These are phyloP conservation scores for Fallopia convolvulus DNA, from an alignment of 148 eudicot species.

Conservation along the genomic window DNA sequence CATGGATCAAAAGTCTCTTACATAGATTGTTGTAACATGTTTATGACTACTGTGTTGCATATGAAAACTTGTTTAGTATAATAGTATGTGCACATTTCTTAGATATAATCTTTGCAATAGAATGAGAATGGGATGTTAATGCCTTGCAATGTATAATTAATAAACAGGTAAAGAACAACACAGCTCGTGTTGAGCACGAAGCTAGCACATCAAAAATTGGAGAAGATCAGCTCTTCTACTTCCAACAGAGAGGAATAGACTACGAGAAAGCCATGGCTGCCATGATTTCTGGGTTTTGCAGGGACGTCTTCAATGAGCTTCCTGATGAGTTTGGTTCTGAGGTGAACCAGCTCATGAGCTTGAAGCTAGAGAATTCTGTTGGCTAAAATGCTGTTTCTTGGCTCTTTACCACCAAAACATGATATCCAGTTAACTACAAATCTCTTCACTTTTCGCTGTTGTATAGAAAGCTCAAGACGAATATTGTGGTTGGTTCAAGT, in stretches of 20 bases:
- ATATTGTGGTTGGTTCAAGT: neutral
- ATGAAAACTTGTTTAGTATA: too few relatives aligned
- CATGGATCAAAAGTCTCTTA: neutral
- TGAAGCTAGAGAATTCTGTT: conserved; percentile 86
- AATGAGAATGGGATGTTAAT: too few relatives aligned
- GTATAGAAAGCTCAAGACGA: neutral
- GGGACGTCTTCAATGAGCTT: conserved; percentile 84
- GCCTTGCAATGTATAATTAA: neutral
- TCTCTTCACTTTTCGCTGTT: neutral
- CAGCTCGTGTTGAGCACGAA: conserved; percentile 76
- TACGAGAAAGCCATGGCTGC: conserved; percentile 42
- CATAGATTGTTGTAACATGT: neutral
- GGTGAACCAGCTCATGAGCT: conserved; percentile 90
- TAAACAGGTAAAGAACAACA: conserved; percentile 61
- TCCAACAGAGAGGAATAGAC: conserved; percentile 11
- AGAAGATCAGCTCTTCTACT: conserved; percentile 58
- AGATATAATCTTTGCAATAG: neutral
- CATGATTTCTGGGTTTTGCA: conserved; percentile 90
- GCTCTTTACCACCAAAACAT: neutral
- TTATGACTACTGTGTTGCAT: neutral
- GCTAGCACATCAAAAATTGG: conserved; percentile 96
- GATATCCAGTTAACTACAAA: neutral
- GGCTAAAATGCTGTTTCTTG: conserved; percentile 42
- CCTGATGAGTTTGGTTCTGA: conserved; percentile 92
- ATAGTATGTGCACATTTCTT: too few relatives aligned